phyloP scores from a whole-genome alignment of 768 basidiomycete genomes.

The Calocybe cyanea region DNA sequence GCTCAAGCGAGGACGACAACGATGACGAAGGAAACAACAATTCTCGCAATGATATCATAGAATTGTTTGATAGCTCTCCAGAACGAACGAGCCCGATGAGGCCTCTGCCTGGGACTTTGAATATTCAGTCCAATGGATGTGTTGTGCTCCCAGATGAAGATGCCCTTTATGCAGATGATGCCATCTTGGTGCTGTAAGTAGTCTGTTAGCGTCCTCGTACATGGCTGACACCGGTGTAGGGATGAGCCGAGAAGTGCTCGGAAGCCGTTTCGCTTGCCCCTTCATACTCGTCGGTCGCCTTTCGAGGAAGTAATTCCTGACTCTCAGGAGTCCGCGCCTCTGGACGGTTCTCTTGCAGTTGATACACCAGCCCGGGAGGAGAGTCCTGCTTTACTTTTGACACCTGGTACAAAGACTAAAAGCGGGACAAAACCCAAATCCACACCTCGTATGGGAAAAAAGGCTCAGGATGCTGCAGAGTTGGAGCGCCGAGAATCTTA shows the following conservation, averaged over 20 bases:
- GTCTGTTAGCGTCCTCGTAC: background rate
- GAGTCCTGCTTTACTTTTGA: background rate
- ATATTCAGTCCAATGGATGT: slow-evolving; percentile 13
- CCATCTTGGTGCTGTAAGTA: slow-evolving; percentile 37
- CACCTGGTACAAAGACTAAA: background rate
- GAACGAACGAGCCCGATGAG: slow-evolving; percentile 6
- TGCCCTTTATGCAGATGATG: slow-evolving; percentile 26
- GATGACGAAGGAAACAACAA: slow-evolving; percentile 21
- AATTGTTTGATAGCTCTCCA: slow-evolving; percentile 25
- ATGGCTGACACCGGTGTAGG: slow-evolving; percentile 15
- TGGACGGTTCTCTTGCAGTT: background rate
- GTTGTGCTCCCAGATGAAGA: slow-evolving; percentile 27
- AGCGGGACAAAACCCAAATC: slow-evolving; percentile 4
- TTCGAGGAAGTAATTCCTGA: background rate
- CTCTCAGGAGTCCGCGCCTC: background rate
- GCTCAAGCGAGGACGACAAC: slow-evolving; percentile 27
- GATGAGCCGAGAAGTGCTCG: slow-evolving; percentile 48
- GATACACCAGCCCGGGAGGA: background rate
- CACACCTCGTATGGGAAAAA: slow-evolving; percentile 30
- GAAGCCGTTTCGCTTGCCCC: slow-evolving; percentile 35
- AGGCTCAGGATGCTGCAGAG: slow-evolving; percentile 38
- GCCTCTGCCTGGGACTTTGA: no score
- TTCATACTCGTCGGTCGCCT: background rate
- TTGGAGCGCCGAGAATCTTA: slow-evolving; percentile 44
- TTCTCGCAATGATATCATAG: slow-evolving; percentile 18